phyloP scores from a whole-genome alignment of 2,329 filamentous ascomycete species.

The Alternaria brassicae region DNA sequence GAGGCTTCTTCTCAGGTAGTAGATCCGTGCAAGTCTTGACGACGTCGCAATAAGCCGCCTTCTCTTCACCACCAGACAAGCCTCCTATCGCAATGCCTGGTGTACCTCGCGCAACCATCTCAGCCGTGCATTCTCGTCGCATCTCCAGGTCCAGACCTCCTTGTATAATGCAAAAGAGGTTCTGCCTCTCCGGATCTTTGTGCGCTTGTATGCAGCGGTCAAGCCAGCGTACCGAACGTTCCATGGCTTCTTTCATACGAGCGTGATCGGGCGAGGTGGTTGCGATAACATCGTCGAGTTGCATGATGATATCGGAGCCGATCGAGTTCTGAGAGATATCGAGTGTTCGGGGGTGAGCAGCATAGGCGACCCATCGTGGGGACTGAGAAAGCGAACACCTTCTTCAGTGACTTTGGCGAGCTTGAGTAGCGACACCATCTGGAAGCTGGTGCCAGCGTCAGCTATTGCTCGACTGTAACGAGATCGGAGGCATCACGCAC shows the following conservation, averaged over 20 bases:
- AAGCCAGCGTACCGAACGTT: constrained; percentile 92
- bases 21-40: constrained; percentile 84
- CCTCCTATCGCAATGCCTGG: constrained; percentile 97
- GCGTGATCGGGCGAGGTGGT: constrained; percentile 89
- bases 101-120: constrained; percentile 90
- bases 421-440: constrained; percentile 97
- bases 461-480: constrained; percentile 22
- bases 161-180: constrained; percentile 98
- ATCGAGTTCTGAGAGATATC: constrained; percentile 96
- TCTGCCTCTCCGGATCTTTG: constrained; percentile 81
- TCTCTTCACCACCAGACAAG: constrained; percentile 92
- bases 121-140: constrained; percentile 79
- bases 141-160: constrained; percentile 90
- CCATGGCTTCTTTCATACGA: constrained; percentile 94
- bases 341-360: constrained; percentile 97
- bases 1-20: constrained; percentile 88
- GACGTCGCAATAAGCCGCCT: constrained; percentile 89
- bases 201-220: constrained; percentile 94
- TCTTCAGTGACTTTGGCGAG: constrained; percentile 94
- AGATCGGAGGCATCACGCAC: constrained; percentile 44
- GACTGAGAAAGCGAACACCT: constrained; percentile 93
- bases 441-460: constrained; percentile 70
- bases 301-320: constrained; percentile 99
- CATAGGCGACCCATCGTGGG: constrained; percentile 95
- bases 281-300: constrained; percentile 96